Percentiles rank a stretch among this genome's conserved stretches.
Evolutionary conservation across 768 basidiomycete species (phyloP).

Genomic region (Trametes villosa): DNA sequence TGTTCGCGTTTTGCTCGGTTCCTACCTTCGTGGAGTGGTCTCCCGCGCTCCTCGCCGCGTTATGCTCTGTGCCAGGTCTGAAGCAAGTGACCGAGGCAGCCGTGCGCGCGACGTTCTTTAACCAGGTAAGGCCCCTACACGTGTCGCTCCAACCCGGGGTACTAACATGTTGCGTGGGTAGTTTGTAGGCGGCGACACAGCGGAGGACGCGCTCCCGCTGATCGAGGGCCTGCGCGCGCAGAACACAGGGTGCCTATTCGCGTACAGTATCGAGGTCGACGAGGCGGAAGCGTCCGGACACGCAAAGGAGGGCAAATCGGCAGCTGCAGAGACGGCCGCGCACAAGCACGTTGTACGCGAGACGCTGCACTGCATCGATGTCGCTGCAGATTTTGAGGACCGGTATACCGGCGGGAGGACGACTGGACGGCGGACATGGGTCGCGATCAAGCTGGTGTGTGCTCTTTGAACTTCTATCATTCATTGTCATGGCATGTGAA

Average conservation of each 20-base stretch:
- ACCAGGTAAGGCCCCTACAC: slow-evolving; percentile 71
- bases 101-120: slow-evolving; percentile 83
- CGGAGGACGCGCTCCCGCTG: slow-evolving; percentile 65
- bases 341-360: slow-evolving; percentile 75
- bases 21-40: slow-evolving; percentile 78
- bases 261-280: slow-evolving; percentile 87
- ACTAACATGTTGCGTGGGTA: slow-evolving; percentile 31
- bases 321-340: slow-evolving; percentile 33
- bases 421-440: slow-evolving; percentile 68
- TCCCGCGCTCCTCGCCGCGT: slow-evolving; percentile 61
- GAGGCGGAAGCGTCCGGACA: slow-evolving; percentile 51
- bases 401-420: slow-evolving; percentile 20
- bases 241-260: slow-evolving; percentile 78
- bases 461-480: no score
- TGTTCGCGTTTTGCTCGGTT: slow-evolving; percentile 81
- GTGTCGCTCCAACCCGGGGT: no score
- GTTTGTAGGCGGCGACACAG: slow-evolving; percentile 92
- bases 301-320: slow-evolving; percentile 22
- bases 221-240: slow-evolving; percentile 62
- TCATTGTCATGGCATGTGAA: background rate
- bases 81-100: slow-evolving; percentile 65
- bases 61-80: slow-evolving; percentile 62
- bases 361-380: slow-evolving; percentile 75
- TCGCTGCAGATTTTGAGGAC: slow-evolving; percentile 83
- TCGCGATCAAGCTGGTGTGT: slow-evolving; percentile 82